Evolutionary conservation across 768 basidiomycete genomes (phyloP), one percentile per base, ranked within the genome.

Genomic region (Termitomyces sp.): DNA sequence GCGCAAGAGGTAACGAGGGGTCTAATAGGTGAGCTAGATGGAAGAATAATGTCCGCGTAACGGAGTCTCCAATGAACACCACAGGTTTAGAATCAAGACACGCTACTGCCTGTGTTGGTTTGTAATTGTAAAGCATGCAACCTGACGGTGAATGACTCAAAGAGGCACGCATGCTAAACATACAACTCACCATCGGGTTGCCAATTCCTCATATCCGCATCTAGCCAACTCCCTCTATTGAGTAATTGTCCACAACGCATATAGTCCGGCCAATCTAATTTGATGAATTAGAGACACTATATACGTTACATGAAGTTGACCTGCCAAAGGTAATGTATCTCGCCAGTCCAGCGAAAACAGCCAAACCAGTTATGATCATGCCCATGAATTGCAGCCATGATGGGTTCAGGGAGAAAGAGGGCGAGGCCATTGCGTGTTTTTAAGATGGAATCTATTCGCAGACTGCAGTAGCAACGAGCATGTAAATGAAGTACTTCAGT

Each of bases 31-130:
- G 77, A 11, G 82, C 80, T 47, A 87, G 74, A 51, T 88, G 82
- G 66, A 89, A 94, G 72, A 88, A 96, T 15, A 94, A 74, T 52
- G 81, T 78, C 46, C 93, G 77, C 14, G 90, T 87, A 34, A 88
- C 82, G 17, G 91, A 94, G 68, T 97, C 93, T 19, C 93, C 93
- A 41, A 90, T 72, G 65, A 96, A 96, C 40, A 88, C 74, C 37
- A 93, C 71, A 8, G 78, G 79, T 59, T 80, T 74, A 5, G 78
- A 77, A n/a, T 69, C 67, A 21, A 90, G 68, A 64, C 90, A 92
- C 14, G 65, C 63, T 8, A 72, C 65, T 28, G 76, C 75, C 50
- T 90, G 83, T 7, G 70, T 71, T 5, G 81, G 68, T 49, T 74
- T 74, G 66, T 93, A 91, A 32, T 73, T 64, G 67, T 87, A 72